Conservation (phyloP, 2,329 filamentous ascomycete genomes). For the Monilinia laxa region DNA sequence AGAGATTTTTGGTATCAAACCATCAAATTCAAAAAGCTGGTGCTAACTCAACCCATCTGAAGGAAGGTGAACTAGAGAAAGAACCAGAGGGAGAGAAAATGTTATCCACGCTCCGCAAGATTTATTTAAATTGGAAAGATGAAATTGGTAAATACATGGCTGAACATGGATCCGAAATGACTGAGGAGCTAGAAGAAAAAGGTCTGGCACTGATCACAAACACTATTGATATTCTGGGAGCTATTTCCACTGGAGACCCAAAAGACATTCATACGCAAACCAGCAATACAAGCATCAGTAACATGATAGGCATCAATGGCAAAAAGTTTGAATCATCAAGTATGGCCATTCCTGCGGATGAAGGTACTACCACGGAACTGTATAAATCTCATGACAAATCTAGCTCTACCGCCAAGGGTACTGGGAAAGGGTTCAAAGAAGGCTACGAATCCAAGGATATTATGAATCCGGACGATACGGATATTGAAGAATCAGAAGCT, state of each 20-base stretch:
- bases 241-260: neutral
- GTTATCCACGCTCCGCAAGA: neutral
- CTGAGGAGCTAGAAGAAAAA: too few relatives aligned
- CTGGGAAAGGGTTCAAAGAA: constrained; percentile 25
- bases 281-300: neutral
- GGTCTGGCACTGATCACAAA: too few relatives aligned
- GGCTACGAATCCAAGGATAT: constrained; percentile 24
- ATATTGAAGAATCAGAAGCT: constrained; percentile 38
- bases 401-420: constrained; percentile 33
- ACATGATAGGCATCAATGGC: neutral
- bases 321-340: constrained; percentile 19
- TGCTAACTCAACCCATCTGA: neutral
- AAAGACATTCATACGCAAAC: neutral
- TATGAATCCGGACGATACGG: constrained; percentile 41
- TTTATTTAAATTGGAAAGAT: neutral
- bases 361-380: constrained; percentile 11
- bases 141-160: neutral
- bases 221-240: neutral
- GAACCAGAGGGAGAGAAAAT: constrained; percentile 21
- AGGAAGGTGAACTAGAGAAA: neutral
- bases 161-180: neutral
- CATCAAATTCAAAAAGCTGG: constrained; percentile 4
- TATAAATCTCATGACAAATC: constrained; percentile 25
- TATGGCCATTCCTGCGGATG: neutral
- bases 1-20: constrained; percentile 53